A percentile compares a stretch with the other conserved stretches of the same genome.
Conservation (phyloP, 345 rosid species). For the Erysimum cheiranthoides region DNA sequence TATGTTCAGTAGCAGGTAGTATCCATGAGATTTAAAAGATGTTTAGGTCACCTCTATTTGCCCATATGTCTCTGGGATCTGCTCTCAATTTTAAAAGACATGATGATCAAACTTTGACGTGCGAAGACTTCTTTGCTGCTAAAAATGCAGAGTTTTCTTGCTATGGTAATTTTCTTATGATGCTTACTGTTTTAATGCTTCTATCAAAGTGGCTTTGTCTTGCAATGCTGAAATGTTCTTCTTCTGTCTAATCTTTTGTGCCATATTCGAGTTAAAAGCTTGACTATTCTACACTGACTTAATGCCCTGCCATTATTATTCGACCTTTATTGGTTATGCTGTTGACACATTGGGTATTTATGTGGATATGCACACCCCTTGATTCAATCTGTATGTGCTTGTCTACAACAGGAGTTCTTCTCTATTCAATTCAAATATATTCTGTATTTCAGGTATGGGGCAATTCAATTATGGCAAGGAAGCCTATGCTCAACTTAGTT, state of each 20-base stretch:
- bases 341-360: neutral
- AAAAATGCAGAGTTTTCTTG: constrained; percentile 74
- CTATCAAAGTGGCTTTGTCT: constrained; percentile 44
- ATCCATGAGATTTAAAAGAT: neutral
- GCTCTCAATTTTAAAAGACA: neutral
- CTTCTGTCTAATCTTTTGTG: neutral
- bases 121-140: constrained; percentile 94
- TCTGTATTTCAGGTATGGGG: neutral
- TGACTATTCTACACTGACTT: neutral
- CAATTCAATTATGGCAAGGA: neutral
- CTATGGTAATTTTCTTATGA: neutral
- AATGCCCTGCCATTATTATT: neutral
- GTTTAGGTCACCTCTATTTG: constrained; percentile 22
- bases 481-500: neutral
- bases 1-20: too few species aligned
- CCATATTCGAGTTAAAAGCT: neutral
- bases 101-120: constrained; percentile 75
- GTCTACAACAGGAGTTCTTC: neutral
- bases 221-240: constrained; percentile 53
- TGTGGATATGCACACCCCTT: too few species aligned
- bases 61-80: constrained; percentile 28
- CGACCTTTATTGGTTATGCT: neutral
- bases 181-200: neutral
- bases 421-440: neutral
- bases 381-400: neutral